Evolutionary conservation across 805 yeast species (phyloP), one percentile per base, ranked within the genome.

Genomic region (Wickerhamiella siamensis): DNA sequence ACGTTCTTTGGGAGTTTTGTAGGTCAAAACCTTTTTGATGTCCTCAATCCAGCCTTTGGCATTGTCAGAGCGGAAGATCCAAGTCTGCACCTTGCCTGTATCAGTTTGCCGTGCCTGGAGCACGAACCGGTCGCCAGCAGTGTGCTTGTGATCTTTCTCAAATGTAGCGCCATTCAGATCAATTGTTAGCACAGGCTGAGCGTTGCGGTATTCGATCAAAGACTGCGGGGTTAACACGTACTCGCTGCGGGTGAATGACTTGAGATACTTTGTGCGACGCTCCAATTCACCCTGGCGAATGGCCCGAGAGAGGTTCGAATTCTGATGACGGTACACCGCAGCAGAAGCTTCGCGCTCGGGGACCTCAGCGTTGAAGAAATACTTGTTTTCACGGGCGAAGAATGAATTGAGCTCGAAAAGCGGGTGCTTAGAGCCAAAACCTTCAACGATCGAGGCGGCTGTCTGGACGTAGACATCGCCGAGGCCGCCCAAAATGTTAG

Each of bases 51-150:
- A 88, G 32, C 67, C 70, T 58, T 33, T 80, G 52, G 80, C 81
- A 38, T 80, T 72, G 54, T 82, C 91, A n/a, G 93, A 79, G 49
- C 94, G 71, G 65, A 88, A 87, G n/a, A 87, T 91, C 83, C 91
- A 84, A 53, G 84, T 86, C 62, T 87, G 96, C 34, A 84, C 83
- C 54, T 83, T 48, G 34, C 57, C 57, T 5, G 55, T 47, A 22
- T 51, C 51, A 40, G 43, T 48, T 49, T 52, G 56, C 37, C 44
- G 44, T 17, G 56, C 56, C 26, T 42, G 75, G 46, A 88, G 65
- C 9, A 86, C 82, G 61, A 88, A 91, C 62, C 86, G 86, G 53
- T 58, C 60, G 32, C 54, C 42, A 10, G 48, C 52, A 14, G 47
- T 42, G 52, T 75, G 76, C 56, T 77, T 75, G 10, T 88, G 76